Base-by-base conservation (phyloP, 805 yeast species). In the Saccharomycopsis schoenii region DNA sequence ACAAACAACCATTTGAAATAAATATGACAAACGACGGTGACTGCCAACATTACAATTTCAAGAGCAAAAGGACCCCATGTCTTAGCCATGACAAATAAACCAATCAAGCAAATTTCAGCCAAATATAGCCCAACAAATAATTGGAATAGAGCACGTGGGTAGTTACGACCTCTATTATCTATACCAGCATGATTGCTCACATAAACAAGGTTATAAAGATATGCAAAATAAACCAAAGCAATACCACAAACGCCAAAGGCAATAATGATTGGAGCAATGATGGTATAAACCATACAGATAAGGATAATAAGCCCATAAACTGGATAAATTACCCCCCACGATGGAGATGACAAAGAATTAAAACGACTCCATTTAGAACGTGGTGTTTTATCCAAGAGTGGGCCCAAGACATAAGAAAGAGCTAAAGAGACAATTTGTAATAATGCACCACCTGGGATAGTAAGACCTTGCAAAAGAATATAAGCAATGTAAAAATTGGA, bases 401-500 rank as follows among this genome's bases (percentile, higher is more conserved):
- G 76, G 37, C 94, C 89, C 62, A 92, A 76, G 42, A 86, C 75
- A 69, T 87, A 84, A 58, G 88, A 84, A 65, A 92, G 76, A 59
- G 88, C 78, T 68, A 94, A 77, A 1, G 84, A 81, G 50, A 85
- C 91, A 60, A 89, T 72, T 74, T 90, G 97, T 62, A 89, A 79
- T 58, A 94, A 73, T 40, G 84, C 76, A 64, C 89, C 89, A n/a
- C 92, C 83, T 42, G 96, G 83, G 57, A 86, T 76, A 2, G 91
- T 76, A 66, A 93, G 77, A 60, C 97, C 97, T 74, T 86, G 89
- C 67, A 93, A 79, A 64, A 91, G 72, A 73, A 90, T 82, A 74
- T 88, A 93, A 25, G 87, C 77, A 66, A 93, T 86, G 78, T 89
- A 93, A 73, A 93, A 93, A 74, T 92, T 93, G 17, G 96, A 83